Conservation (phyloP, 495 filamentous ascomycete genomes). For the Penicillium goetzii region DNA sequence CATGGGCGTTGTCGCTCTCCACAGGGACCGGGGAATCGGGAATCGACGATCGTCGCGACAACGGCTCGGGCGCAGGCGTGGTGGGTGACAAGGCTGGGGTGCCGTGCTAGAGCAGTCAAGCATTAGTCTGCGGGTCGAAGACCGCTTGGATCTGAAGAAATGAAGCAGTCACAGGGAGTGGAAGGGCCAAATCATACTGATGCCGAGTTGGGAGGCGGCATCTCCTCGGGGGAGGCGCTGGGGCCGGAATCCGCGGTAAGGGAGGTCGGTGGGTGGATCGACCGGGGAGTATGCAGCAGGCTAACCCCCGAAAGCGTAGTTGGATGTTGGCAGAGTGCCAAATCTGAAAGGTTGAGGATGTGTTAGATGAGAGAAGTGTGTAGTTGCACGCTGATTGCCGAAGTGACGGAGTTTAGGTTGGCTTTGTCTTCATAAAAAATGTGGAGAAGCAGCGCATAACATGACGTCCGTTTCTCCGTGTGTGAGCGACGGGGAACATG, state of each 20-base stretch:
- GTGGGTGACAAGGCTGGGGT: slow-evolving; percentile 37
- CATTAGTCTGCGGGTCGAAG: slow-evolving; percentile 7
- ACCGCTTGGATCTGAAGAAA: not conserved
- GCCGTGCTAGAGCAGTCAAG: slow-evolving; percentile 29
- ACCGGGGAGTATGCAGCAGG: slow-evolving; percentile 9
- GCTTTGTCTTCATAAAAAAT: slow-evolving; percentile 10
- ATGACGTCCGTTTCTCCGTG: slow-evolving; percentile 17
- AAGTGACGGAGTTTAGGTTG: slow-evolving; percentile 7
- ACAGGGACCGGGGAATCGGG: slow-evolving; percentile 48
- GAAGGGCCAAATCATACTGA: slow-evolving; percentile 23
- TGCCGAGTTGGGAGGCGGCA: slow-evolving; percentile 39
- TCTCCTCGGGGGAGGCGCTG: slow-evolving; percentile 19
- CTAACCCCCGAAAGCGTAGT: not conserved
- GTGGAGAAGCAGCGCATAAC: slow-evolving; percentile 21
- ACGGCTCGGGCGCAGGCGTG: slow-evolving; percentile 33
- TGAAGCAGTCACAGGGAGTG: not conserved
- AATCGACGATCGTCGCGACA: slow-evolving; percentile 38
- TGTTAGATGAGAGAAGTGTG: not conserved
- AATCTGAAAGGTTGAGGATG: not conserved
- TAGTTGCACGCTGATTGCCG: not conserved
- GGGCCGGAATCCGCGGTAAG: slow-evolving; percentile 28
- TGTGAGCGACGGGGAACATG: slow-evolving; percentile 3
- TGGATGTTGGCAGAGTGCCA: not conserved
- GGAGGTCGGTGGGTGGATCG: slow-evolving; percentile 19
- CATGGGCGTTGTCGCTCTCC: slow-evolving; percentile 57